phyloP scores from a whole-genome alignment of 257 asterid species.

The Petunia axillaris region DNA sequence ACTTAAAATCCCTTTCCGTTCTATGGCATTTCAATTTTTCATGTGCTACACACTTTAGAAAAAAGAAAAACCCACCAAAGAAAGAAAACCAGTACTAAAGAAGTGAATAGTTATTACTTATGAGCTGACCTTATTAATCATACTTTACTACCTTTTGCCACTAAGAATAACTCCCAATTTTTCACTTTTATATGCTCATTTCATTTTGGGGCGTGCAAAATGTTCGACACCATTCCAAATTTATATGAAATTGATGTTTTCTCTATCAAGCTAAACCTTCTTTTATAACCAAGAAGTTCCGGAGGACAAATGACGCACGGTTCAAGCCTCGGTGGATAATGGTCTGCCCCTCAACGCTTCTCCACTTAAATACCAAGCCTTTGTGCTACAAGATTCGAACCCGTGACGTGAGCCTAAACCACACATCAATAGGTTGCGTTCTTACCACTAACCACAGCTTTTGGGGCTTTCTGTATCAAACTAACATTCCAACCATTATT shows the following conservation, averaged over 20 bases:
- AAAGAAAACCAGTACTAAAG: background rate
- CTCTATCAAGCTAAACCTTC: too few relatives aligned
- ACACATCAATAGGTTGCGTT: too few relatives aligned
- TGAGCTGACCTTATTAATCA: background rate
- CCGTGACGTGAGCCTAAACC: too few relatives aligned
- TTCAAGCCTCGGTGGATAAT: too few relatives aligned
- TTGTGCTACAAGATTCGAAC: too few relatives aligned
- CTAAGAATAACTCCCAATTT: background rate
- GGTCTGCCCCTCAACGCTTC: too few relatives aligned
- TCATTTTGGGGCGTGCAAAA: background rate
- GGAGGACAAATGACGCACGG: too few relatives aligned
- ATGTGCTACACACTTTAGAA: background rate
- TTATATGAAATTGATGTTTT: too few relatives aligned
- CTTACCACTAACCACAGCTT: too few relatives aligned
- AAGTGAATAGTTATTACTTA: background rate
- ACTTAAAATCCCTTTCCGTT: too few relatives aligned
- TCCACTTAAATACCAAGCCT: too few relatives aligned
- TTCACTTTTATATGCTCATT: background rate
- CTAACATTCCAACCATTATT: background rate
- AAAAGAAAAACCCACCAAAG: background rate
- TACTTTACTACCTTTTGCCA: background rate
- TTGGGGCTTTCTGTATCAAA: background rate
- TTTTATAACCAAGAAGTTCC: too few relatives aligned
- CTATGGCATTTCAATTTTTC: background rate
- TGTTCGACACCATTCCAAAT: background rate